Conservation (phyloP, 192 early-diverging fungal genomes). For the Spizellomyces sp. region DNA sequence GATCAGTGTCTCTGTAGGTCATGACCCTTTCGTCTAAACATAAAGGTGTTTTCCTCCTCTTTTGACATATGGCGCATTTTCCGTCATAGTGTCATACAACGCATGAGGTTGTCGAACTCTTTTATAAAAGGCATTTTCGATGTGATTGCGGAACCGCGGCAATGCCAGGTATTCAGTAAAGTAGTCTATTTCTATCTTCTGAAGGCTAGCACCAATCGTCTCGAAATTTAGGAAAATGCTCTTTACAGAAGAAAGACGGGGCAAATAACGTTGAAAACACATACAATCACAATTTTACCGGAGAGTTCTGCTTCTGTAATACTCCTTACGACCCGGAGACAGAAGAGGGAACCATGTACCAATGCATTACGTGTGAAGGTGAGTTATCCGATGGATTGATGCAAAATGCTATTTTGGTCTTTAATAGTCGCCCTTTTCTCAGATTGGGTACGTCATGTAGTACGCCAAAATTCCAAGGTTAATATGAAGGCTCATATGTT, state of each 20-base stretch:
- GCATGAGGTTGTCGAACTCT: slow-evolving; percentile 84
- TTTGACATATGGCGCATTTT: too few species aligned
- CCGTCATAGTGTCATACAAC: slow-evolving; percentile 50
- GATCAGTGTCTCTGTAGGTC: too few species aligned
- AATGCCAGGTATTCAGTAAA: slow-evolving; percentile 17
- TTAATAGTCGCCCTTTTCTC: not conserved
- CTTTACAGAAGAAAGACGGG: slow-evolving; percentile 23
- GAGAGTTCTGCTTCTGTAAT: slow-evolving; percentile 86
- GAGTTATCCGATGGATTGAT: slow-evolving; percentile 57
- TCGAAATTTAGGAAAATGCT: slow-evolving; percentile 14
- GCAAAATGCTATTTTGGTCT: not conserved
- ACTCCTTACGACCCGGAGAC: slow-evolving; percentile 69
- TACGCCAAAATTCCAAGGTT: not conserved
- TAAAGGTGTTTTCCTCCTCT: too few species aligned
- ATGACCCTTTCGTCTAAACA: too few species aligned
- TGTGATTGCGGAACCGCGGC: slow-evolving; percentile 85
- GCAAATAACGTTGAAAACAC: slow-evolving; percentile 66
- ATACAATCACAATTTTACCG: slow-evolving; percentile 85
- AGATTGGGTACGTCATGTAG: slow-evolving; percentile 22
- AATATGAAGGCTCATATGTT: slow-evolving; percentile 30
- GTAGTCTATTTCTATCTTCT: not conserved
- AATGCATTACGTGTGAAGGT: slow-evolving; percentile 87
- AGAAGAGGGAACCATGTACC: slow-evolving; percentile 77
- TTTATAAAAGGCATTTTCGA: slow-evolving; percentile 77
- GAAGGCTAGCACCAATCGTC: not conserved